Base-by-base conservation (phyloP, 352 stramenopile species). In the Phytophthora boehmeriae region DNA sequence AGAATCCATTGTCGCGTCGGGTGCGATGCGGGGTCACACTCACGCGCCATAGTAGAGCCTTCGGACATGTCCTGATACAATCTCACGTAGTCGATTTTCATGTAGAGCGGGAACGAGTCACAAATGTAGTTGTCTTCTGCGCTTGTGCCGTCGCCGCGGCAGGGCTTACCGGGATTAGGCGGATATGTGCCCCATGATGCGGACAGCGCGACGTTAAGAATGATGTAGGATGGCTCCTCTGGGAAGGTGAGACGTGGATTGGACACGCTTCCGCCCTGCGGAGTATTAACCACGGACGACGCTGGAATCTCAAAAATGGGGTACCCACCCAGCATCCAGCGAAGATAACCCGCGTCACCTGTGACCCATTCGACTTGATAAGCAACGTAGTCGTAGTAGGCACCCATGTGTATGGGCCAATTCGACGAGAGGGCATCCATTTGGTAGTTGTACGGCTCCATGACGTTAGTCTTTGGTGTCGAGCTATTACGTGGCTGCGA, bases 161-260 rank as follows among this genome's bases (percentile, higher is more conserved):
- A 90, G 1, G 71, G 67, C 23, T 83, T 68, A 19, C 76, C 80
- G 0, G 67, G 59, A 51, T 92, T 90, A 8, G 80, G 81, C 6
- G 82, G 83, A 43, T 68, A 71, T 10, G 82, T 66, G 0, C 79
- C 91, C 95, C 95, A 98, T 56, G 88, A 68, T 17, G 75, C 73
- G 16, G 88, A 97, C 27, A 98, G 64, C 0, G 95, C 95, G 22
- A 97, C 96, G 75, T 98, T 98, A 47, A 98, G 68, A 53, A 98
- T 83, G 59, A 98, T 75, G 72, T 98, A 98, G 74, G 92, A 95
- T 8, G 95, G 93, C 63, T 98, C 95, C 38, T 93, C 83, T 1
- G 79, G 76, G 54, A 91, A 88, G 1, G 71, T 78, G n/a, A 80
- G 78, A 30, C 56, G 42, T 5, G 76, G 78, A 50, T 91, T 93